Evolutionary conservation across 352 stramenopile genomes (phyloP).

Genomic region (Thalassiosira sp.): DNA sequence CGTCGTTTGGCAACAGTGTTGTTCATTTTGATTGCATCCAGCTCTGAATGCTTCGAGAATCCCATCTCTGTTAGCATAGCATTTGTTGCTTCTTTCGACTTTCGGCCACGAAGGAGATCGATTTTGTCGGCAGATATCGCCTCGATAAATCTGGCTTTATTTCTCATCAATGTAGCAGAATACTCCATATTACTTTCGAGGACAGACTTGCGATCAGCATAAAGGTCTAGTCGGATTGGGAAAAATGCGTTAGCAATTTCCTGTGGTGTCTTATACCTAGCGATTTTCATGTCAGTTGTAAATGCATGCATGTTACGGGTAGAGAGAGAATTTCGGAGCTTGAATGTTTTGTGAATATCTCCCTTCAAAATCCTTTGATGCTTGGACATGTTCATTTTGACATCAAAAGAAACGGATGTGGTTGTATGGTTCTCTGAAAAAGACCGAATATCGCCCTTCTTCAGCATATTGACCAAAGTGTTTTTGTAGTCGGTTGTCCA

Average conservation of each 20-base stretch:
- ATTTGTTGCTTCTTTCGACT: constrained; percentile 89
- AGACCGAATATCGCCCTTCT: constrained; percentile 85
- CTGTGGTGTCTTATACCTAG: constrained; percentile 90
- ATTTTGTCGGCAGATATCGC: constrained; percentile 90
- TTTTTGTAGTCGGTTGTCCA: constrained; percentile 98
- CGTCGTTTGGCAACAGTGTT: constrained; percentile 49
- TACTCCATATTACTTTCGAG: constrained; percentile 86
- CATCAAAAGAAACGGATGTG: constrained; percentile 68
- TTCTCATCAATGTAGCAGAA: constrained; percentile 89
- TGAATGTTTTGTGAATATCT: constrained; percentile 93
- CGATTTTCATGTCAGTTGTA: constrained; percentile 88
- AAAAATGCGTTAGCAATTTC: constrained; percentile 95
- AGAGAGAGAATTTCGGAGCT: constrained; percentile 90
- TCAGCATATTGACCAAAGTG: constrained; percentile 89
- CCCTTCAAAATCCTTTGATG: constrained; percentile 85
- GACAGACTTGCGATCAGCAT: constrained; percentile 89
- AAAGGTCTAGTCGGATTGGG: constrained; percentile 89
- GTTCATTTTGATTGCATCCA: constrained; percentile 74
- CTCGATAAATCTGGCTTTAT: constrained; percentile 95
- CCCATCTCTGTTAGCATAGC: constrained; percentile 86
- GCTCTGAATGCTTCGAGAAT: constrained; percentile 82
- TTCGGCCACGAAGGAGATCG: constrained; percentile 91
- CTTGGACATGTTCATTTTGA: constrained; percentile 84
- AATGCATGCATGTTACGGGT: constrained; percentile 98
- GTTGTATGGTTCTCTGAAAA: constrained; percentile 80